Evolutionary conservation across 2,329 filamentous ascomycete species (phyloP).

Genomic region (Epichloe uncinata): DNA sequence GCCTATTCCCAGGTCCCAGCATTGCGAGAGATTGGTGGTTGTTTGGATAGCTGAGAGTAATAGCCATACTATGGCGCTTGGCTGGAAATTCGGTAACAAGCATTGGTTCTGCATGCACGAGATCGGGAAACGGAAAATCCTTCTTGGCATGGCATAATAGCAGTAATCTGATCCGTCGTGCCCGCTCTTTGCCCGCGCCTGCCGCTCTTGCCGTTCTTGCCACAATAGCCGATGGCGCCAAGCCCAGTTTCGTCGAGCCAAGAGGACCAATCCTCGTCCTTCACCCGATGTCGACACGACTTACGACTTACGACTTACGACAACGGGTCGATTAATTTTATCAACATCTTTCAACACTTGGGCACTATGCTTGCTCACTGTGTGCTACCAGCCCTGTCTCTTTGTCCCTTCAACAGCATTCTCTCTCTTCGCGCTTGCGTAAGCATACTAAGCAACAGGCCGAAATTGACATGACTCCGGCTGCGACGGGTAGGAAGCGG

Average conservation of each 20-base stretch:
- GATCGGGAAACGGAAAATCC: no score
- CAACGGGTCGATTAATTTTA: not conserved
- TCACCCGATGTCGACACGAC: no score
- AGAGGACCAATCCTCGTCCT: no score
- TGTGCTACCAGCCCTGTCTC: not conserved
- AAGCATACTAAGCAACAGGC: not conserved
- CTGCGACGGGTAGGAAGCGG: conserved; percentile 17
- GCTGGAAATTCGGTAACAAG: no score
- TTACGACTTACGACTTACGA: no score
- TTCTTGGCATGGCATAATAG: no score
- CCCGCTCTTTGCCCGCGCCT: not conserved
- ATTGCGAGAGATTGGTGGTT: no score
- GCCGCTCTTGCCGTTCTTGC: not conserved
- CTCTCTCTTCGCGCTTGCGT: not conserved
- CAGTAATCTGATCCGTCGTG: not conserved
- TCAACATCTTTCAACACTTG: not conserved
- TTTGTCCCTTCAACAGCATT: not conserved
- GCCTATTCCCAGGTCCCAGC: no score
- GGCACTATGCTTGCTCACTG: not conserved
- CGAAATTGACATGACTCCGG: not conserved
- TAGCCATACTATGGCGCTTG: no score
- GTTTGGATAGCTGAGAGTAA: no score
- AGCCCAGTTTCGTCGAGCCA: not conserved
- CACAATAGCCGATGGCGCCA: not conserved
- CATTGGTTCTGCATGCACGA: no score